Evolutionary conservation across 768 basidiomycete species (phyloP), one percentile per base, ranked within the genome.

Genomic region (Pisolithus albus): DNA sequence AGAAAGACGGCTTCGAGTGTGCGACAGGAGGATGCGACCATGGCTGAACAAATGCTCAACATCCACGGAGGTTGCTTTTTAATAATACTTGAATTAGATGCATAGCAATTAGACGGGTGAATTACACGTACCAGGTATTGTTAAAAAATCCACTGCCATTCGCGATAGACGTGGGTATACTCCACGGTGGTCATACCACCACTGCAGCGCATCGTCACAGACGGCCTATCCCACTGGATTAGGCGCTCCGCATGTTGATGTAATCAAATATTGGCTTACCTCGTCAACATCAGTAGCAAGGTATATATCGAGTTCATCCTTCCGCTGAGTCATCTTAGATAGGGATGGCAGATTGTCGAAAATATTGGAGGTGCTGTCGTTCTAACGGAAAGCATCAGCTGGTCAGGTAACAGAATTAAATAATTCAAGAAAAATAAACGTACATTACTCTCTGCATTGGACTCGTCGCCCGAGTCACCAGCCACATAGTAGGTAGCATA

Each of bases 1-100:
- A 8, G 62, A 62, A 2, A 68, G 55, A 7, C 58, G 59, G 41
- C 55, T 66, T 4, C 53, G 58, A 32, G 60, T 53, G 44, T 65
- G 62, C 7, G 60, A 62, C 4, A 69, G 51, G 13, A 69, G 39
- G 8, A 66, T 49, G 4, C 53, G 52, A 11, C 66, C 66, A 30
- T 52, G 54, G 26, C 62, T 64, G 43, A 69, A 69, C 3, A 62
- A 45, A 32, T 53, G 52, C 45, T 70, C 58, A 26, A 71, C 62
- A 42, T 65, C 62, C 21, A 62, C 54, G 13, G 66, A 71, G 0
- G 68, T 70, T 18, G 69, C 68, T 70, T 26, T 28, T 24, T 4
- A 36, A 26, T 6, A 23, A 34, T 11, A 30, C 9, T 8, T 18
- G 5, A 39, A 18, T 39, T 39, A 39, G 21, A 23, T 23, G 18